Conservation (phyloP, 345 rosid genomes). For the Geranium rotundifolium region DNA sequence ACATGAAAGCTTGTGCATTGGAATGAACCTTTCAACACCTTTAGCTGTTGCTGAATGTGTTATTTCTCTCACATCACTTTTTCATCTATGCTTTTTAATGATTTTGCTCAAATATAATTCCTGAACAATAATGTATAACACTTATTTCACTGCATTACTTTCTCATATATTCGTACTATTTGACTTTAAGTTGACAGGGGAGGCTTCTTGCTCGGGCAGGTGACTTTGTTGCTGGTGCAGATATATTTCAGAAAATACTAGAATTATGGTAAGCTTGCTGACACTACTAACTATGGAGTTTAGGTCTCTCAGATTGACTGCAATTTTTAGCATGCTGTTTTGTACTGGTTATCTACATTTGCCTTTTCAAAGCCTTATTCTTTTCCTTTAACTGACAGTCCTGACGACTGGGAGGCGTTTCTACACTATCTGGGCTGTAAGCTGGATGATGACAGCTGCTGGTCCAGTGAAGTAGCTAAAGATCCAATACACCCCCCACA, state of each 20-base stretch:
- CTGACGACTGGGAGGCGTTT: constrained; percentile 98
- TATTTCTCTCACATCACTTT: background rate
- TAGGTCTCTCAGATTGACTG: background rate
- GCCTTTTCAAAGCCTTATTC: constrained; percentile 9
- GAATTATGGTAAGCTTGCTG: constrained; percentile 49
- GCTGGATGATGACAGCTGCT: constrained; percentile 74
- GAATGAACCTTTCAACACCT: background rate
- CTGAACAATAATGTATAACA: background rate
- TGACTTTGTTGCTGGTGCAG: constrained; percentile 54
- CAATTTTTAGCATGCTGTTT: background rate
- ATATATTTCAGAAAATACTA: constrained; percentile 56
- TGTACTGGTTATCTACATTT: constrained; percentile 10
- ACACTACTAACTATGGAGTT: background rate
- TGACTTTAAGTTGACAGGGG: constrained; percentile 99
- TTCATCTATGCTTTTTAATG: too few species aligned
- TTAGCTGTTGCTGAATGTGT: background rate
- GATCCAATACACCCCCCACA: constrained; percentile 38
- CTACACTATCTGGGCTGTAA: constrained; percentile 82
- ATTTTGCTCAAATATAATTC: background rate
- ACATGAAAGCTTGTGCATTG: background rate
- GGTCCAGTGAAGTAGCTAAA: constrained; percentile 27
- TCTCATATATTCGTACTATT: constrained; percentile 29
- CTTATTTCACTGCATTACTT: constrained; percentile 7
- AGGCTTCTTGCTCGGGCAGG: constrained; percentile 66
- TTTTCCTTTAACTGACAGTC: constrained; percentile 46